Evolutionary conservation across 2,329 filamentous ascomycete species (phyloP), one percentile per base, ranked within the genome.

Genomic region (Talaromyces albobiverticillius): DNA sequence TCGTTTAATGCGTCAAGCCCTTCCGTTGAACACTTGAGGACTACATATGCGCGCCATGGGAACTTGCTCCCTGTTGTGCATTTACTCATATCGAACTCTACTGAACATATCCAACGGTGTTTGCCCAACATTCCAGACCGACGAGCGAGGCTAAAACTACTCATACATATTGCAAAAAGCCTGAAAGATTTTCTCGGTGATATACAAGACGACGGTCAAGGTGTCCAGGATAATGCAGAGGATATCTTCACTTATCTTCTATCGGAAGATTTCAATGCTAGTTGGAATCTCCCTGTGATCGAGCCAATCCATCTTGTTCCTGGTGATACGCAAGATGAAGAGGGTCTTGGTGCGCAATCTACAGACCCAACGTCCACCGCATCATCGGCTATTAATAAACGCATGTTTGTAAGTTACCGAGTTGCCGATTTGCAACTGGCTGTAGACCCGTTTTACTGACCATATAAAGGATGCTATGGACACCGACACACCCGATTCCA

Each of bases 31-130:
- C 68, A 71, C 49, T 66, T 76, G 48, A 66, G 70, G 51, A 73
- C 64, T 23, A 71, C 62, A 18, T 71, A 62, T 61, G 67, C 66
- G 55, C 67, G 61, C 3, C 63, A 67, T 51, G 68, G 63, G 20
- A 61, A 60, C 36, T 62, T 74, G 41, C 61, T 77, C 20, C 76
- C 76, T 2, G 71, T 76, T 38, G 66, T 78, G 42, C 72, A 73
- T 53, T 62, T 78, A 6, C 58, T 77, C 26, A 64, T 77, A 18
- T 66, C 73, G n/a, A 78, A 77, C 56, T 72, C 73, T 1, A 71
- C 70, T 36, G 76, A 78, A 54, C 76, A 78, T 59, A 70, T 77
- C 34, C 68, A 72, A 50, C 67, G 67, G 40, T 78, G 74, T 57
- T 65, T 76, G 26, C 71, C 75, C 4, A 62, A 70, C 34, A 56